Base-by-base conservation (phyloP, 169 alveolate genomes). In the Babesia bovis region DNA sequence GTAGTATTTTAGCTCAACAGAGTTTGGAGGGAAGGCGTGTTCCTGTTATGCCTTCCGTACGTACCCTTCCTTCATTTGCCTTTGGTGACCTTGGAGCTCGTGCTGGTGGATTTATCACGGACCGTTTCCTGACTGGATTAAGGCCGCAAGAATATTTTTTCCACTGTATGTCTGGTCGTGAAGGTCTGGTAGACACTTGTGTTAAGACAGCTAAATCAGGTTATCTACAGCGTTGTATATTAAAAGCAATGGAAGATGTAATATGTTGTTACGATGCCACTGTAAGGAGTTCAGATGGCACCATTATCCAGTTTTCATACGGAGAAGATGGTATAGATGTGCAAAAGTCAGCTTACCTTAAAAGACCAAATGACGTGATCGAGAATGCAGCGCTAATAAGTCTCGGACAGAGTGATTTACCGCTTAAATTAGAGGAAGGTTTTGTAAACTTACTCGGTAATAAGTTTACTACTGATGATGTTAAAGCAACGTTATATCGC, bases 111-210 rank as follows among this genome's bases (percentile, higher is more conserved):
- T 92, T 91, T 74, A 92, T 97, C 15, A 90, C 98, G 4, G 99
- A 97, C 85, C 93, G 99, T 56, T 97, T 96, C 84, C 89, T 96
- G 33, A 95, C 97, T 19, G 99, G 99, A 0, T 84, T 96, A 5
- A 90, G 98, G 65, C 98, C 99, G 6, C 96, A 96, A 83, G 99
- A 97, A 85, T 97, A 94, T 92, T 97, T 92, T 84, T 97, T 96
- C 95, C 99, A 97, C 87, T 96, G 99, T 71, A 97, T 97, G 99
- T 98, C 99, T 15, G 99, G 99, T 13, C 94, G 99, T 82, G 99
- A 97, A 91, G 99, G 99, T 19, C 89, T 97, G 38, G 97, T 97
- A 58, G 99, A 97, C 84, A 97, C 99, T 15, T 98, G 99, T 0
- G 99, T 97, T 38, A 97, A 97, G 87, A 97, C 99, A 0, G 93